Evolutionary conservation across 1,284 basidiomycete genomes (phyloP).

Genomic region (Cutaneotrichosporon cyanovorans): DNA sequence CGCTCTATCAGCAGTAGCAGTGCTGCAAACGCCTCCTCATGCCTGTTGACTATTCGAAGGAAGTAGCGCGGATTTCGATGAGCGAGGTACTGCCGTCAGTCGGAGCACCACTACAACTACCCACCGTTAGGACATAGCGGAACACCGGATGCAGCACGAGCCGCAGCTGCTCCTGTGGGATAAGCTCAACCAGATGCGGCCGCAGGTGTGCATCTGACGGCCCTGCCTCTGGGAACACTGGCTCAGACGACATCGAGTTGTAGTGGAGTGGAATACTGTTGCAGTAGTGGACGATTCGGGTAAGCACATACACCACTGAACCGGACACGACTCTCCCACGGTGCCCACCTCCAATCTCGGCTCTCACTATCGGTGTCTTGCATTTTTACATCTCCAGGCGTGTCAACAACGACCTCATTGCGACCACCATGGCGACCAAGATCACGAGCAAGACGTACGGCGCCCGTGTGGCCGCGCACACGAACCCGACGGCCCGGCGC

Average conservation of each 20-base stretch:
- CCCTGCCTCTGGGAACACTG: conserved; percentile 14
- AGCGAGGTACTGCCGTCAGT: conserved; percentile 68
- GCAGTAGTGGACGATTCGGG: background rate
- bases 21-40: conserved; percentile 90
- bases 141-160: conserved; percentile 89
- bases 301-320: background rate
- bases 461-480: conserved; percentile 56
- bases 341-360: background rate
- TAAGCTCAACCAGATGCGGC: conserved; percentile 89
- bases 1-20: conserved; percentile 84
- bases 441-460: conserved; percentile 54
- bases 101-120: conserved; percentile 21
- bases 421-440: conserved; percentile 9
- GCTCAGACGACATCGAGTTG: background rate
- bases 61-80: conserved; percentile 92
- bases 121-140: conserved; percentile 86
- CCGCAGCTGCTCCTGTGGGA: conserved; percentile 89
- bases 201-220: conserved; percentile 34
- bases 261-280: background rate
- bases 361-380: background rate
- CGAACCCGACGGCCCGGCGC: conserved; percentile 65
- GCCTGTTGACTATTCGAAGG: conserved; percentile 80
- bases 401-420: background rate
- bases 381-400: background rate
- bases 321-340: background rate